Evolutionary conservation across 768 basidiomycete genomes (phyloP).

Genomic region (Mrakia frigida): DNA sequence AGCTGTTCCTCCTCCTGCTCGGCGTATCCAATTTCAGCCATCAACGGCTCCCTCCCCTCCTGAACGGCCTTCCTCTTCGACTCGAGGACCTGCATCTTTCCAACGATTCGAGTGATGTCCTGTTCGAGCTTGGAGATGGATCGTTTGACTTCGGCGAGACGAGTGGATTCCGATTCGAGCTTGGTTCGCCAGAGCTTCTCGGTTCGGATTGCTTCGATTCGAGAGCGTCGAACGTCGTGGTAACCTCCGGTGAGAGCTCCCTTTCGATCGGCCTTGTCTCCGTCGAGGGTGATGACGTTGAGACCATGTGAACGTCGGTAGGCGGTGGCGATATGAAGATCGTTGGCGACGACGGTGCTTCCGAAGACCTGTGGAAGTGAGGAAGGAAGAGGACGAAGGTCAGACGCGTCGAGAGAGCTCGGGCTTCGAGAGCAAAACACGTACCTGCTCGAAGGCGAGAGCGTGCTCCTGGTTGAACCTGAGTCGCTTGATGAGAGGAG

Average conservation of each 20-base stretch:
- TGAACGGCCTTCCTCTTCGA: constrained; percentile 67
- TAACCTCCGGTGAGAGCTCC: constrained; percentile 94
- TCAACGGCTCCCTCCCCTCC: constrained; percentile 61
- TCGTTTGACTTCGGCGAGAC: constrained; percentile 67
- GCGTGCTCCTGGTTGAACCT: constrained; percentile 63
- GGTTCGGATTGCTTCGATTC: constrained; percentile 77
- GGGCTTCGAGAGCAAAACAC: constrained; percentile 22
- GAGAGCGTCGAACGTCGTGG: constrained; percentile 82
- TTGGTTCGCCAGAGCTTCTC: constrained; percentile 71
- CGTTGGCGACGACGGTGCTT: constrained; percentile 90
- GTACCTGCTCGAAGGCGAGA: constrained; percentile 81
- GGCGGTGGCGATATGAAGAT: constrained; percentile 83
- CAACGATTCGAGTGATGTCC: constrained; percentile 69
- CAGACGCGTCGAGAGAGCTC: background rate
- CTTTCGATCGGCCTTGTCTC: constrained; percentile 95
- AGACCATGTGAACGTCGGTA: constrained; percentile 92
- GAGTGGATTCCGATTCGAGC: constrained; percentile 59
- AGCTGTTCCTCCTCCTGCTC: constrained; percentile 67
- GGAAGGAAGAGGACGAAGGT: background rate
- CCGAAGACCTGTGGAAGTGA: constrained; percentile 64
- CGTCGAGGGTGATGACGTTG: constrained; percentile 95
- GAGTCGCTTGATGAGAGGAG: constrained; percentile 63
- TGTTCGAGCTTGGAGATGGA: constrained; percentile 71
- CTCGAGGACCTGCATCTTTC: constrained; percentile 63
- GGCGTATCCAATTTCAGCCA: constrained; percentile 58